Percentiles rank a stretch among this genome's conserved stretches.
Evolutionary conservation across 75 land plant genomes (phyloP).

Genomic region (Ceratopteris richardii): DNA sequence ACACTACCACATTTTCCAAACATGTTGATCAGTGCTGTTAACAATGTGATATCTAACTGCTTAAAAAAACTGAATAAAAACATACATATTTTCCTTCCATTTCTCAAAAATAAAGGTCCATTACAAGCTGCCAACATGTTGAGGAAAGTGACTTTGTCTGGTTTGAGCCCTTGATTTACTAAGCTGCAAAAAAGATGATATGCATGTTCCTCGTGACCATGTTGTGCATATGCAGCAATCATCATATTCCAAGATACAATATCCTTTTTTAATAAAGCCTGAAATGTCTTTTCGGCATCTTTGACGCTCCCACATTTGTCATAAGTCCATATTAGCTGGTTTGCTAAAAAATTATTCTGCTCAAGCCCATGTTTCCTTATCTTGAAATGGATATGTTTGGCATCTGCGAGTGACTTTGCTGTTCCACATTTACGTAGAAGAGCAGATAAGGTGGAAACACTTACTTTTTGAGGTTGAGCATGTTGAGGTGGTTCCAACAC

Average conservation of each 20-base stretch:
- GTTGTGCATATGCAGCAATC: constrained; percentile 44
- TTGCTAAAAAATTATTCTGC: background rate
- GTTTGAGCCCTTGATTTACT: constrained; percentile 18
- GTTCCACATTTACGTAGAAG: background rate
- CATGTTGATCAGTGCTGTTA: constrained; percentile 63
- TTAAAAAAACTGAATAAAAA: background rate
- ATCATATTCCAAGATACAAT: constrained; percentile 56
- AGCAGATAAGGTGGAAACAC: too few relatives aligned
- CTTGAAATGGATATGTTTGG: background rate
- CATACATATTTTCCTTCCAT: background rate
- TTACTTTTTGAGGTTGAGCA: too few relatives aligned
- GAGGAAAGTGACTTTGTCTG: constrained; percentile 5
- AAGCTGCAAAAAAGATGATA: constrained; percentile 28
- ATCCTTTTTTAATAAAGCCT: constrained; percentile 30
- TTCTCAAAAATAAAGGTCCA: background rate
- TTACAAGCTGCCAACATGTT: background rate
- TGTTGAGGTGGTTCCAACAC: too few relatives aligned
- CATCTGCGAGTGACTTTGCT: background rate
- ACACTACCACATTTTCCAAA: constrained; percentile 55
- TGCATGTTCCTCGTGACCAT: constrained; percentile 29
- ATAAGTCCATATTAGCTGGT: constrained; percentile 17
- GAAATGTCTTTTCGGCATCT: constrained; percentile 35
- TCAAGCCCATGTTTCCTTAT: constrained; percentile 1
- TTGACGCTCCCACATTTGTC: constrained; percentile 43
- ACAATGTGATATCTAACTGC: constrained; percentile 29